Percentiles rank a stretch among this genome's conserved stretches.
phyloP scores from a whole-genome alignment of 371 early-diverging fungal genomes.

The Mortierella sp. region DNA sequence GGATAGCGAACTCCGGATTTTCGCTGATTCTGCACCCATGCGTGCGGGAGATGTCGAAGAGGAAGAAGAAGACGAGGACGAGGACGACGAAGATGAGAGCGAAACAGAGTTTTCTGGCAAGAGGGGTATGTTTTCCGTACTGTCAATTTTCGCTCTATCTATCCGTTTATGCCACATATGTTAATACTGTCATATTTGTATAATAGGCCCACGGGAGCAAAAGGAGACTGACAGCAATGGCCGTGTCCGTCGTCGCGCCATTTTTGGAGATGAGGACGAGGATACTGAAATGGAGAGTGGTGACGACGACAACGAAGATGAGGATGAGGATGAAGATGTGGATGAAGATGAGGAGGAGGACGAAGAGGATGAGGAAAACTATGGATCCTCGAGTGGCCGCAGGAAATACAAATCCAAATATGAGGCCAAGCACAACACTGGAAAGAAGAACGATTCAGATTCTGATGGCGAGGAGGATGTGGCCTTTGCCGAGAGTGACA shows the following conservation, averaged over 20 bases:
- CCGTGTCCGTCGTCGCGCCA: slow-evolving; percentile 69
- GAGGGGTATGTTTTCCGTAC: slow-evolving; percentile 32
- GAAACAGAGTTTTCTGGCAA: slow-evolving; percentile 45
- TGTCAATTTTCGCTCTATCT: no score
- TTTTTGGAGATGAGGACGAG: slow-evolving; percentile 64
- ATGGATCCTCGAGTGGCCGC: slow-evolving; percentile 57
- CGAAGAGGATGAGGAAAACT: slow-evolving; percentile 56
- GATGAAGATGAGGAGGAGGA: slow-evolving; percentile 60
- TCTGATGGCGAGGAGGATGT: slow-evolving; percentile 64
- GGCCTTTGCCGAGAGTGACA: slow-evolving; percentile 80
- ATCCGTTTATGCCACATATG: no score
- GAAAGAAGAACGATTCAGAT: slow-evolving; percentile 58
- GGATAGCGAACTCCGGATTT: slow-evolving; percentile 83
- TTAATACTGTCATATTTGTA: neutral
- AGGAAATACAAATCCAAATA: slow-evolving; percentile 58
- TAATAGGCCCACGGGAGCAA: slow-evolving; percentile 55
- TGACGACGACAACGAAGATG: slow-evolving; percentile 57
- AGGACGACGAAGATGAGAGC: slow-evolving; percentile 53
- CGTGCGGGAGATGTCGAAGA: slow-evolving; percentile 69
- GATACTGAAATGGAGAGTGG: slow-evolving; percentile 55
- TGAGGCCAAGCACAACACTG: slow-evolving; percentile 49
- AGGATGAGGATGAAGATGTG: slow-evolving; percentile 58
- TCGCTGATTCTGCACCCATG: slow-evolving; percentile 80
- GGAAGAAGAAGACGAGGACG: slow-evolving; percentile 48
- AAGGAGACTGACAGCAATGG: slow-evolving; percentile 60